Base-by-base conservation (phyloP, 1,139 yeast species). In the Maudiozyma humilis region DNA sequence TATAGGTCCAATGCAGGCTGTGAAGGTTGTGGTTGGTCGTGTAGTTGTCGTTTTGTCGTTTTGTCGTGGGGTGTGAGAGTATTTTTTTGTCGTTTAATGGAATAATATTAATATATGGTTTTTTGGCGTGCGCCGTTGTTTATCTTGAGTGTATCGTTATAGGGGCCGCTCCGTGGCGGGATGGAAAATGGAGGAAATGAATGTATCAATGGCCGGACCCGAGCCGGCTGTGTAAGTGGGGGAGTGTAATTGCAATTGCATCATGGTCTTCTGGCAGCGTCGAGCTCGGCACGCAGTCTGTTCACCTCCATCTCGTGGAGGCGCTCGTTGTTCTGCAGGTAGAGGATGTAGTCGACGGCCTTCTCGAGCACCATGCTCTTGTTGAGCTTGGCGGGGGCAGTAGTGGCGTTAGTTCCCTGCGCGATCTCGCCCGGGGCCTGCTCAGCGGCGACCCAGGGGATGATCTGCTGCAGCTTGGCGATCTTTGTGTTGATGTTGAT, bases 401-500 rank as follows among this genome's bases (percentile, higher is more conserved):
- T 25, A 10, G 36, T 23, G 38, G 32, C 33, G n/a, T 32, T 23
- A 34, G 32, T 41, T 16, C 25, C 3, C 13, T 13, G n/a, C 18
- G 34, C 14, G 12, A 76, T 71, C 53, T 72, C 78, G 55, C 78
- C 78, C 0, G 82, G 79, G 2, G 80, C 73, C 51, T 72, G 73
- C 48, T 76, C 82, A 38, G 67, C 63, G 4, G 79, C 73, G 46
- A 78, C 75, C 74, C 48, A 45, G 15, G 47, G 51, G 48, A 80
- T 79, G 30, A 44, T 60, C 86, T 69, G 63, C 80, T 81, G 54
- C 78, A 75, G 57, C 79, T 78, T 57, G 77, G 82, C 82, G 47
- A 81, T 81, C 62, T 81, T 81, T 18, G 82, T 77, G 60, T 81
- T 81, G 55, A 82, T 80, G 58, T 79, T 81, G 46, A 80, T 79